phyloP scores from a whole-genome alignment of 192 early-diverging fungal species.

The Podila clonocystis region DNA sequence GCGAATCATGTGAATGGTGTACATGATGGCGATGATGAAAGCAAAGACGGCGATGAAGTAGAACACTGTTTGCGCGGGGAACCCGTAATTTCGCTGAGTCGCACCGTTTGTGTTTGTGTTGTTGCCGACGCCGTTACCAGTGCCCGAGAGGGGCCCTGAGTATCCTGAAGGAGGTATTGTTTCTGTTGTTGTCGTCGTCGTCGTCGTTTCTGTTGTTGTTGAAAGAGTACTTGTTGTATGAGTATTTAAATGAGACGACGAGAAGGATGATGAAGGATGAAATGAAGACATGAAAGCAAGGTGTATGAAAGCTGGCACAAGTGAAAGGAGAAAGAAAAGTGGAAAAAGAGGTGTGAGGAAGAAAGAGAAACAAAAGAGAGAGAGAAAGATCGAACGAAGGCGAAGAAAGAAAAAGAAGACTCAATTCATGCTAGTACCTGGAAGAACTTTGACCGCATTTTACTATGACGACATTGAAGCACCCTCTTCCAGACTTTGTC shows the following conservation, averaged over 20 bases:
- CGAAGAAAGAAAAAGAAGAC: not conserved
- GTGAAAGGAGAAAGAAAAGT: not conserved
- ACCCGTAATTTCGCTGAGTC: not conserved
- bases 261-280: not conserved
- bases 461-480: no score
- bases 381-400: not conserved
- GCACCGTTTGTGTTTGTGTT: not conserved
- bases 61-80: slow-evolving; percentile 13
- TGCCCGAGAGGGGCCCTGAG: no score
- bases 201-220: no score
- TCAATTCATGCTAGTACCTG: no score
- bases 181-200: no score
- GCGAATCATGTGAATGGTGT: slow-evolving; percentile 16
- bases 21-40: slow-evolving; percentile 8
- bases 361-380: not conserved
- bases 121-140: not conserved
- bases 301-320: no score
- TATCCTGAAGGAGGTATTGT: no score
- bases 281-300: not conserved
- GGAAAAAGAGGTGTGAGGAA: not conserved
- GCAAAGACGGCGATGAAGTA: slow-evolving; percentile 19
- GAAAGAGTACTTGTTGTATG: no score
- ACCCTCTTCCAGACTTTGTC: no score
- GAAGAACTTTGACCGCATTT: no score
- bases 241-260: no score